Conservation (phyloP, 1,284 basidiomycete species). For the Puccinia coronata region DNA sequence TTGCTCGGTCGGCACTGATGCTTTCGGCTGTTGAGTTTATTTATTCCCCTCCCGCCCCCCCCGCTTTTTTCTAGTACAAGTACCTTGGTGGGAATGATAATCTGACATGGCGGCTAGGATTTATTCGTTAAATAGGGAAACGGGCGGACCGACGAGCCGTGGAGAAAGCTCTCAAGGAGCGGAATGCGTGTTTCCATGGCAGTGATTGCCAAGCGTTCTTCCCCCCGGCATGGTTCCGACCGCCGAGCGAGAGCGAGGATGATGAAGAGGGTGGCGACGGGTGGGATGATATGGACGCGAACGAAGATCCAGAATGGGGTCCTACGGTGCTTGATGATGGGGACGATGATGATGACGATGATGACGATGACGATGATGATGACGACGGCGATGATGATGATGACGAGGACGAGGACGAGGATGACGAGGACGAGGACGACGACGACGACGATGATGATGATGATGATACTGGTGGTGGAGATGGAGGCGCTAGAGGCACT, state of each 20-base stretch:
- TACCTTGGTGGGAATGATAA: background rate
- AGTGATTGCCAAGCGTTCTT: slow-evolving; percentile 23
- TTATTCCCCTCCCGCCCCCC: too few relatives aligned
- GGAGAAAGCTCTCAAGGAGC: slow-evolving; percentile 16
- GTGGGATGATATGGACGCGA: background rate
- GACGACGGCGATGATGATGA: slow-evolving; percentile 4
- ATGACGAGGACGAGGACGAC: background rate
- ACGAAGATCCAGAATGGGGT: background rate
- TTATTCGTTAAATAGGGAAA: slow-evolving; percentile 10
- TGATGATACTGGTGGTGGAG: too few relatives aligned
- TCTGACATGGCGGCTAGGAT: background rate
- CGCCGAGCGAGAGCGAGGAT: slow-evolving; percentile 18
- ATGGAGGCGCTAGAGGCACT: background rate
- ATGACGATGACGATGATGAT: slow-evolving; percentile 9
- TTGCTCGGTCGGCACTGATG: slow-evolving; percentile 41
- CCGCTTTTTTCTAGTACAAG: too few relatives aligned
- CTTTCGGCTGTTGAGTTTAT: slow-evolving; percentile 16
- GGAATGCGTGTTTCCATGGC: slow-evolving; percentile 36
- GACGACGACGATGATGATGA: background rate
- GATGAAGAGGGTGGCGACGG: background rate
- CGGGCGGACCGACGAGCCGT: slow-evolving; percentile 19
- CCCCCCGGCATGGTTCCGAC: slow-evolving; percentile 18
- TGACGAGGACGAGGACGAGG: slow-evolving; percentile 12
- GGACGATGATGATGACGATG: too few relatives aligned
- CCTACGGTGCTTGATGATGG: too few relatives aligned